phyloP scores from a whole-genome alignment of 768 basidiomycete species.

The Astraeus odoratus region DNA sequence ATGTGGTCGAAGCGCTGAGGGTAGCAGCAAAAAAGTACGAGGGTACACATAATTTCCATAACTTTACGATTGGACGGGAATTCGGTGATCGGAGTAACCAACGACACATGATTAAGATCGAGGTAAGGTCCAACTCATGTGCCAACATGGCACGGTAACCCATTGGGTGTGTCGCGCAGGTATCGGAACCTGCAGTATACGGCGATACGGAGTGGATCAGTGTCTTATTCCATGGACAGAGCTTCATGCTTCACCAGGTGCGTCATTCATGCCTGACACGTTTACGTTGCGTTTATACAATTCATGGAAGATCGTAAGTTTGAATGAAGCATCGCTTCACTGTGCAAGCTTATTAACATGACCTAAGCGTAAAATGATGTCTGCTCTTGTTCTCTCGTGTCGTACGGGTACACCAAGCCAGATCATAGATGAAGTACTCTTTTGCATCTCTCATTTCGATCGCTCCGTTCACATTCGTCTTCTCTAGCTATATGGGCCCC shows the following conservation, averaged over 20 bases:
- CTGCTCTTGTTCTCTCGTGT: slow-evolving; percentile 69
- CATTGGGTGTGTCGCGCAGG: slow-evolving; percentile 31
- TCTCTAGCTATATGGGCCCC: slow-evolving; percentile 66
- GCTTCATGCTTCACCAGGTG: slow-evolving; percentile 99
- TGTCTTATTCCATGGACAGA: slow-evolving; percentile 91
- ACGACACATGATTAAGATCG: slow-evolving; percentile 83
- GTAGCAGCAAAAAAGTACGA: slow-evolving; percentile 56
- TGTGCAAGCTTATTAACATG: slow-evolving; percentile 6
- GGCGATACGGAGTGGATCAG: slow-evolving; percentile 94
- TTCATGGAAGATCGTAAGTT: slow-evolving; percentile 25
- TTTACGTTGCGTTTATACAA: slow-evolving; percentile 18
- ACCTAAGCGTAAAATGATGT: slow-evolving; percentile 92
- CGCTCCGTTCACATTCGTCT: neutral
- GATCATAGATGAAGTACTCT: slow-evolving; percentile 63
- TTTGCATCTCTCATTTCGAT: neutral
- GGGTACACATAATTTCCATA: slow-evolving; percentile 96
- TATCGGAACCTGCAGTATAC: slow-evolving; percentile 81
- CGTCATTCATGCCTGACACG: slow-evolving; percentile 16
- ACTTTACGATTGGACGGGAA: slow-evolving; percentile 88
- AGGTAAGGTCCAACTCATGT: slow-evolving; percentile 37
- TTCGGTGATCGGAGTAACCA: slow-evolving; percentile 77
- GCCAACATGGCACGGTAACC: neutral
- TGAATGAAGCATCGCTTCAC: neutral
- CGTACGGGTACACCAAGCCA: slow-evolving; percentile 69
- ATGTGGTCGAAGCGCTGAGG: slow-evolving; percentile 51